Percentiles rank a stretch among this genome's conserved stretches.
Evolutionary conservation across 106 monocot genomes (phyloP).

Genomic region (Cymbidium sinense): DNA sequence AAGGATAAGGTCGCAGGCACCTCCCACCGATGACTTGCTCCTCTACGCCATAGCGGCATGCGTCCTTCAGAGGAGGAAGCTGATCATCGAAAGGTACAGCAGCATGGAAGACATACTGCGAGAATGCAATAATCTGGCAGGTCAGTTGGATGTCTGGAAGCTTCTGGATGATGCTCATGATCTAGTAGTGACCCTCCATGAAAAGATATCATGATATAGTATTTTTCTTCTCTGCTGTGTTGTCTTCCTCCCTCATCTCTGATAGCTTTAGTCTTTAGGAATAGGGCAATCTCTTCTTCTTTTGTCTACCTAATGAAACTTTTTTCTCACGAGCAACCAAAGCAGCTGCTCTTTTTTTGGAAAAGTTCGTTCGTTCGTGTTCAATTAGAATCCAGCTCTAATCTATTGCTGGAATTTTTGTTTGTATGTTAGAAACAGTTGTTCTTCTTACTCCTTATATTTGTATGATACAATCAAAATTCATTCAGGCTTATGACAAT

Average conservation of each 20-base stretch:
- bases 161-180: constrained; percentile 83
- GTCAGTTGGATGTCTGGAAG: constrained; percentile 80
- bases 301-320: too few relatives aligned
- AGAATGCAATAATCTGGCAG: constrained; percentile 82
- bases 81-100: constrained; percentile 72
- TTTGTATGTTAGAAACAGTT: too few relatives aligned
- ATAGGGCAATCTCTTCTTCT: too few relatives aligned
- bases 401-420: too few relatives aligned
- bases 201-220: constrained; percentile 30
- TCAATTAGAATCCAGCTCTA: too few relatives aligned
- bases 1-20: constrained; percentile 34
- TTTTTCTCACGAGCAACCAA: too few relatives aligned
- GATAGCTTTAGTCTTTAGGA: not conserved
- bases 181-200: constrained; percentile 61
- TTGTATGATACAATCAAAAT: too few relatives aligned
- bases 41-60: constrained; percentile 86
- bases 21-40: constrained; percentile 79
- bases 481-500: too few relatives aligned
- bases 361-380: too few relatives aligned
- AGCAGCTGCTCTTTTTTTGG: too few relatives aligned
- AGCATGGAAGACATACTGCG: constrained; percentile 86
- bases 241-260: not conserved
- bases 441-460: too few relatives aligned
- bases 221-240: not conserved
- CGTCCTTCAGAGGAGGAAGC: constrained; percentile 75